Percentiles rank a stretch among this genome's conserved stretches.
Evolutionary conservation across 1,284 basidiomycete species (phyloP).

Genomic region (Chondrostereum purpureum): DNA sequence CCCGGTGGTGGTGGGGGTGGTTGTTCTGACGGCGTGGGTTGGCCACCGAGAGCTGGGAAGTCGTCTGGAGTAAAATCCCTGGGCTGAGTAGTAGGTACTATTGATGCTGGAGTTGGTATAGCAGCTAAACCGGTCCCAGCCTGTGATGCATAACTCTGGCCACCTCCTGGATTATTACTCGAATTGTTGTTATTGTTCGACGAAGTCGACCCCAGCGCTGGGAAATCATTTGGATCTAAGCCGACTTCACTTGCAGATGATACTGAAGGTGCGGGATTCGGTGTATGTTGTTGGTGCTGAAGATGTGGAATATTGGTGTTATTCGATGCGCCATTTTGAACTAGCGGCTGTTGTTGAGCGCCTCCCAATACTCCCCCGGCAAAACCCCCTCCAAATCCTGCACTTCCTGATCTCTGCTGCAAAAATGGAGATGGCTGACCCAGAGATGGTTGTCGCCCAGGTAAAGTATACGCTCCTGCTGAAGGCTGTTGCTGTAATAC

Average conservation of each 20-base stretch:
- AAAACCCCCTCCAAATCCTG: conserved; percentile 54
- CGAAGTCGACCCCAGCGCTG: conserved; percentile 64
- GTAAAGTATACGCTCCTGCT: conserved; percentile 44
- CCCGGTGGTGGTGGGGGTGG: conserved; percentile 58
- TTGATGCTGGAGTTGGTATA: conserved; percentile 23
- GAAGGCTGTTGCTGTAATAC: conserved; percentile 32
- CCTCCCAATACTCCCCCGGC: conserved; percentile 41
- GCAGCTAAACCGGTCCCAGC: conserved; percentile 54
- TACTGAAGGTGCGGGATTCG: conserved; percentile 44
- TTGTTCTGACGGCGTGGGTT: conserved; percentile 33
- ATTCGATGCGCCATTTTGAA: conserved; percentile 42
- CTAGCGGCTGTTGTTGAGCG: conserved; percentile 46
- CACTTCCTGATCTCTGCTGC: conserved; percentile 54
- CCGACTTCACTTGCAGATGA: conserved; percentile 67
- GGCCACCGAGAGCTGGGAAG: conserved; percentile 75
- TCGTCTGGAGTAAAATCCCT: conserved; percentile 77
- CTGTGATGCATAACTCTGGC: conserved; percentile 73
- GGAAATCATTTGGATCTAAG: conserved; percentile 83
- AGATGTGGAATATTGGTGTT: conserved; percentile 43
- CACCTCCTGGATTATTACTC: conserved; percentile 27
- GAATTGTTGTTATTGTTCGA: conserved; percentile 28
- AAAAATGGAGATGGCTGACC: conserved; percentile 59
- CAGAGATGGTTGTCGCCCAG: conserved; percentile 44
- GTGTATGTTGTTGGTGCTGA: conserved; percentile 48
- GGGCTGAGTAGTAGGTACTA: conserved; percentile 27